phyloP scores from a whole-genome alignment of 306 rosid genomes.

The Dalbergia cultrata region DNA sequence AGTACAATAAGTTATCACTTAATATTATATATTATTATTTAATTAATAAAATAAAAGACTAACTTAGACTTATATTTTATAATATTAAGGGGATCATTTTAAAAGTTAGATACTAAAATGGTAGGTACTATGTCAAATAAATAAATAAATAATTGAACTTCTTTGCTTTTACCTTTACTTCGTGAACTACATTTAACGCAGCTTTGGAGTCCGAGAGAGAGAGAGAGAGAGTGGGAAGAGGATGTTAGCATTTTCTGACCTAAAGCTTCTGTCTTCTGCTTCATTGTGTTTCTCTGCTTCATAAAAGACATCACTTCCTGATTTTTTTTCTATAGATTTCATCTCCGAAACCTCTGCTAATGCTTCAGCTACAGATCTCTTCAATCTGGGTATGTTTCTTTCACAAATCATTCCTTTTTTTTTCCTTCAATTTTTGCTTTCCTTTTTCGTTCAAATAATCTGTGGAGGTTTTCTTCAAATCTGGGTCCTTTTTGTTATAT shows the following conservation, averaged over 20 bases:
- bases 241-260: slow-evolving; percentile 61
- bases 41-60: no score
- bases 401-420: slow-evolving; percentile 5
- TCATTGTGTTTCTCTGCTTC: slow-evolving; percentile 31
- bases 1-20: no score
- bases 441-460: neutral
- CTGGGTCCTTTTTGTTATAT: slow-evolving; percentile 19
- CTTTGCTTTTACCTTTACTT: slow-evolving; percentile 37
- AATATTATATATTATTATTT: no score
- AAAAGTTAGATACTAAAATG: no score
- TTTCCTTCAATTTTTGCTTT: neutral
- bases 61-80: no score
- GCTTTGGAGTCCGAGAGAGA: slow-evolving; percentile 67
- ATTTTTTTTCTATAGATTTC: slow-evolving; percentile 40
- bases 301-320: slow-evolving; percentile 31
- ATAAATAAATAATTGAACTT: slow-evolving; percentile 29
- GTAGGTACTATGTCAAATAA: no score
- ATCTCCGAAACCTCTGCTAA: slow-evolving; percentile 32
- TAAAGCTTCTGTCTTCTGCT: slow-evolving; percentile 45
- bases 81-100: no score
- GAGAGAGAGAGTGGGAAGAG: slow-evolving; percentile 43
- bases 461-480: slow-evolving; percentile 38
- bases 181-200: slow-evolving; percentile 64
- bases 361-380: slow-evolving; percentile 60
- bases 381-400: slow-evolving; percentile 37